Conservation (phyloP, 345 rosid genomes). For the Moringa oleifera region DNA sequence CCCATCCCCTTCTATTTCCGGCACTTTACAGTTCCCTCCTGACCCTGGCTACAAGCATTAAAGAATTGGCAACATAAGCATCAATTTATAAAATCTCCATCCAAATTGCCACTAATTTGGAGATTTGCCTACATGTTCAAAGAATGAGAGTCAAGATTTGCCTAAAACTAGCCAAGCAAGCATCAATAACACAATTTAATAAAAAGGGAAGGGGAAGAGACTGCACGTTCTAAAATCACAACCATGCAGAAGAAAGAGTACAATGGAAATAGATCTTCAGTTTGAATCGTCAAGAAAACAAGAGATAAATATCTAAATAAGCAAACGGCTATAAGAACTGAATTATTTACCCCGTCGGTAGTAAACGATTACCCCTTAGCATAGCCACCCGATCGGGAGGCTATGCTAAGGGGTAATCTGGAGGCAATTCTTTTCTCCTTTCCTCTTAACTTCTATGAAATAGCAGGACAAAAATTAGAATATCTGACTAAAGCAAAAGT, state of each 20-base stretch:
- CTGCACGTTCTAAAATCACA: background rate
- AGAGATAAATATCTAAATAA: background rate
- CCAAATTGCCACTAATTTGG: too few species aligned
- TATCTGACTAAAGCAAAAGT: background rate
- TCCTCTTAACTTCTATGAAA: conserved; percentile 4
- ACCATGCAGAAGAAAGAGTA: conserved; percentile 72
- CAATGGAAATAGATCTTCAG: conserved; percentile 82
- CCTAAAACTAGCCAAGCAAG: conserved; percentile 21
- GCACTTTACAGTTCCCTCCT: too few species aligned
- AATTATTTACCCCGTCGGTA: conserved; percentile 66
- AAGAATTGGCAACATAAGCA: conserved; percentile 17
- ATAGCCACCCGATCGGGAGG: conserved; percentile 91
- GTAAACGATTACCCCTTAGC: conserved; percentile 81
- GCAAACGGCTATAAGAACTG: background rate
- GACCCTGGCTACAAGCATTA: too few species aligned
- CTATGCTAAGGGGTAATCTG: too few species aligned
- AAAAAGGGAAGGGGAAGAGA: background rate
- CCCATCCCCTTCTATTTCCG: too few species aligned
- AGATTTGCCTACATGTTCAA: too few species aligned
- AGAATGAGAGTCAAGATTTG: too few species aligned
- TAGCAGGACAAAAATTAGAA: background rate
- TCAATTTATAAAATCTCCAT: too few species aligned
- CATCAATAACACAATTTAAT: conserved; percentile 2
- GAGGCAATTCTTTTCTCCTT: conserved; percentile 74
- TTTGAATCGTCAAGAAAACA: conserved; percentile 16